Conservation (phyloP, 495 filamentous ascomycete species). For the Penicillium egyptiacum region DNA sequence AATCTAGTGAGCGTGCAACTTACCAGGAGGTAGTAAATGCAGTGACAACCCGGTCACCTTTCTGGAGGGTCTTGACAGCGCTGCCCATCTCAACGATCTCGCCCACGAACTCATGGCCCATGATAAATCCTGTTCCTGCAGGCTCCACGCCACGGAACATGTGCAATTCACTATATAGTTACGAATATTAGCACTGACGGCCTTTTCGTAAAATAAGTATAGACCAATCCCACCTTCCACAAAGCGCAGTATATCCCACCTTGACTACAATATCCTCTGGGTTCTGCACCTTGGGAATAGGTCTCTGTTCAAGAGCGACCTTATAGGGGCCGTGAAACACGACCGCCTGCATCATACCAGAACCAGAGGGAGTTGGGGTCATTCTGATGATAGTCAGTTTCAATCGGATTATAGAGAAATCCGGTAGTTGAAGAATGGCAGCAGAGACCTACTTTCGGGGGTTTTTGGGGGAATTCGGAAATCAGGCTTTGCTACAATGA, state of each 20-base stretch:
- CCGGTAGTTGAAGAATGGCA: neutral
- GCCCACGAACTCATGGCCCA: conserved; percentile 78
- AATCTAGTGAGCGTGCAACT: conserved; percentile 17
- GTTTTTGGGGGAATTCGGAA: neutral
- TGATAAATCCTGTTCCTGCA: conserved; percentile 62
- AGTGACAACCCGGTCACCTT: conserved; percentile 76
- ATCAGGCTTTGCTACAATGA: neutral
- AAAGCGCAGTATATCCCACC: conserved; percentile 81
- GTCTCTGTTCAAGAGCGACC: conserved; percentile 49
- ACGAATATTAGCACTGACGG: neutral
- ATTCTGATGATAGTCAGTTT: conserved; percentile 1
- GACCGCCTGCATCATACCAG: conserved; percentile 50
- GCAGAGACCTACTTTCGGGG: conserved; percentile 3
- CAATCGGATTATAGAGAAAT: neutral
- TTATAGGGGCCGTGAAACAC: conserved; percentile 50
- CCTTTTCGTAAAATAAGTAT: neutral
- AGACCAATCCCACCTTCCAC: conserved; percentile 69
- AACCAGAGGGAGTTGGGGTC: conserved; percentile 11
- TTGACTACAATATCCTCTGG: conserved; percentile 80
- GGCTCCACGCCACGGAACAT: conserved; percentile 82
- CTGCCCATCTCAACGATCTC: conserved; percentile 66
- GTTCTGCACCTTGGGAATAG: conserved; percentile 61
- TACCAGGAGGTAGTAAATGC: conserved; percentile 90
- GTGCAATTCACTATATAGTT: conserved; percentile 72
- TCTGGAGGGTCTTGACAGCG: conserved; percentile 64